These are phyloP conservation scores for Ophiostoma quercus DNA, from an alignment of 2,329 filamentous ascomycete species.

Conservation along the genomic window DNA sequence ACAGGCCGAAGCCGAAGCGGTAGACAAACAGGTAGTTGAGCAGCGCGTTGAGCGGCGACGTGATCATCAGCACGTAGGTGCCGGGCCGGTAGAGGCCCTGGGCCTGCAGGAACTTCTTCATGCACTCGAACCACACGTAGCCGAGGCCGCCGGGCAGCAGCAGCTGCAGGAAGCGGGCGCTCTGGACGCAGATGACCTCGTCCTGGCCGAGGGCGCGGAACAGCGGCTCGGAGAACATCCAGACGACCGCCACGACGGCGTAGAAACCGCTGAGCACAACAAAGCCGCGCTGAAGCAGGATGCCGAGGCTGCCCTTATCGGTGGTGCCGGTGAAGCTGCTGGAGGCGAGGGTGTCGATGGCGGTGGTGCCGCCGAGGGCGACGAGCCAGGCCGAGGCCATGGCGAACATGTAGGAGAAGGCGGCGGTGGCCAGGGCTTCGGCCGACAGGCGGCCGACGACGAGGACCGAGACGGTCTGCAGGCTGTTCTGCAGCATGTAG, in stretches of 20 bases:
- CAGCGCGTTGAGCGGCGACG: conserved; percentile 72
- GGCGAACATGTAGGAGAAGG: conserved; percentile 91
- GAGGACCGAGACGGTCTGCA: conserved; percentile 77
- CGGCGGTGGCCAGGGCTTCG: conserved; percentile 72
- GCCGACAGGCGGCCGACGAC: conserved; percentile 75
- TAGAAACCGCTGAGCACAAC: conserved; percentile 70
- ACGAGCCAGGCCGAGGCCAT: conserved; percentile 87
- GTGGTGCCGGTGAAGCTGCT: conserved; percentile 76
- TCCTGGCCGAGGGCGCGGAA: conserved; percentile 74
- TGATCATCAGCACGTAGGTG: conserved; percentile 76
- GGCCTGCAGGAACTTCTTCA: conserved; percentile 84
- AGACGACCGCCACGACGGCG: conserved; percentile 64
- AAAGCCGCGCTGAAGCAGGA: conserved; percentile 71
- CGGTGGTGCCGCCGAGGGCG: conserved; percentile 77
- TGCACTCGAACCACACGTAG: conserved; percentile 80
- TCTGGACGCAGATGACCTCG: conserved; percentile 67
- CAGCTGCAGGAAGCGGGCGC: conserved; percentile 64
- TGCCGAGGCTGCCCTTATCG: conserved; percentile 71
- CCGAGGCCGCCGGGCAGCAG: conserved; percentile 77
- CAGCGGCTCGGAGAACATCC: conserved; percentile 63
- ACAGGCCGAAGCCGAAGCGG: conserved; percentile 61
- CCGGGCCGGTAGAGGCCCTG: conserved; percentile 83
- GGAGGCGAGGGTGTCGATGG: conserved; percentile 77
- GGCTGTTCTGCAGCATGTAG: conserved; percentile 78
- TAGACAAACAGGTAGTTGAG: conserved; percentile 80